Evolutionary conservation across 768 basidiomycete species (phyloP).

Genomic region (Pleurotus pulmonarius): DNA sequence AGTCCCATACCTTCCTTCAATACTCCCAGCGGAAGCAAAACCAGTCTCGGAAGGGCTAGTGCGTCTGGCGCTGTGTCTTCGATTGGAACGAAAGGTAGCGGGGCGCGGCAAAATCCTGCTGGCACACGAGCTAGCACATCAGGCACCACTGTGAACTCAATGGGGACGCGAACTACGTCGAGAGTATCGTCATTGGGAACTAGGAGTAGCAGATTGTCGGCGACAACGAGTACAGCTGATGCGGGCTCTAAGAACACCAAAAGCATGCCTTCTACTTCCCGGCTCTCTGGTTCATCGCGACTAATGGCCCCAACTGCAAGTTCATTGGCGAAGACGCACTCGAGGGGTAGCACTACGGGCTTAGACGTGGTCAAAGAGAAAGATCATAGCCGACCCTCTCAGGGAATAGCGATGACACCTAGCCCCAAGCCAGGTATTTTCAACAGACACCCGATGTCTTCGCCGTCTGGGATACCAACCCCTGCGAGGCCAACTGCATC

Average conservation of each 20-base stretch:
- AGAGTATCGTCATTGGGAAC: slow-evolving; percentile 45
- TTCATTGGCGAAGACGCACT: slow-evolving; percentile 59
- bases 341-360: slow-evolving; percentile 4
- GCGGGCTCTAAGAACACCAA: background rate
- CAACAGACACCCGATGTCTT: slow-evolving; percentile 39
- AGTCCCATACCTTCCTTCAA: slow-evolving; percentile 19
- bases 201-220: slow-evolving; percentile 29
- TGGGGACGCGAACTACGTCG: slow-evolving; percentile 18
- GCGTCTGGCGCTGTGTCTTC: slow-evolving; percentile 14
- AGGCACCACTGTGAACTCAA: slow-evolving; percentile 11
- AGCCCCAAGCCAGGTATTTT: slow-evolving; percentile 41
- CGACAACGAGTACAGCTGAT: background rate
- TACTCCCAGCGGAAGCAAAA: slow-evolving; percentile 9
- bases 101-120: slow-evolving; percentile 3
- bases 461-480: slow-evolving; percentile 33
- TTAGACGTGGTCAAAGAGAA: background rate
- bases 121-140: slow-evolving; percentile 18
- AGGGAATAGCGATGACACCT: slow-evolving; percentile 8
- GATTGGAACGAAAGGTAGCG: slow-evolving; percentile 1
- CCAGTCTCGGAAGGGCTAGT: background rate
- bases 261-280: background rate
- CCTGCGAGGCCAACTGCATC: slow-evolving; percentile 25
- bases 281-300: slow-evolving; percentile 34
- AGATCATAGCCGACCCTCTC: background rate
- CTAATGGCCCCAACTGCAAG: slow-evolving; percentile 75